These are phyloP conservation scores for Striga asiatica DNA, from an alignment of 257 asterid genomes.

Conservation along the genomic window DNA sequence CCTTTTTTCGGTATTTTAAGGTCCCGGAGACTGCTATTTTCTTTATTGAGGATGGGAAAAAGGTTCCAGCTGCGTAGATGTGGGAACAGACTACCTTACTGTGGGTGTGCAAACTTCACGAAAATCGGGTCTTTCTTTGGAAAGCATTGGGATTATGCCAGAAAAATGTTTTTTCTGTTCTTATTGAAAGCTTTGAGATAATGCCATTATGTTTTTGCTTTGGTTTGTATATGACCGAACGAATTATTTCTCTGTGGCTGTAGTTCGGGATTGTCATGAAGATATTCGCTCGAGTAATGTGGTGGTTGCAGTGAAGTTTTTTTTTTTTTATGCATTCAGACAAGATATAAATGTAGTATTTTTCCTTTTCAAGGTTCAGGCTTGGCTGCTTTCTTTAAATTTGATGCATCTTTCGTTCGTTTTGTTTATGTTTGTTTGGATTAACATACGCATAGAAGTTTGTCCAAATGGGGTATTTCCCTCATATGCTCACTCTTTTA, in stretches of 20 bases:
- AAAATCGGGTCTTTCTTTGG: constrained; percentile 3
- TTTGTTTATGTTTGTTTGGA: no score
- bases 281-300: not conserved
- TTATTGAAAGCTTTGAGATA: constrained; percentile 18
- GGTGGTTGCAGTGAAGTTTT: not conserved
- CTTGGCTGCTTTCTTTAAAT: not conserved
- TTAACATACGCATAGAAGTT: no score
- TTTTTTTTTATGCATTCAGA: not conserved
- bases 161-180: no score
- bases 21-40: constrained; percentile 80
- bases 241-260: not conserved
- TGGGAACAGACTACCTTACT: constrained; percentile 10
- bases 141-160: constrained; percentile 10
- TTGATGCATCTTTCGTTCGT: no score
- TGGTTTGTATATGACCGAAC: not conserved
- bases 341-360: not conserved
- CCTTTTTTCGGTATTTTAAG: constrained; percentile 21
- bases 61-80: constrained; percentile 66
- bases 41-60: constrained; percentile 90
- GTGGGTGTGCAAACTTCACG: constrained; percentile 4
- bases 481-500: no score
- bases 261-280: not conserved
- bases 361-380: not conserved
- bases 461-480: no score
- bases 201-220: not conserved